Evolutionary conservation across 352 stramenopile species (phyloP).

Genomic region (Phytophthora megakarya): DNA sequence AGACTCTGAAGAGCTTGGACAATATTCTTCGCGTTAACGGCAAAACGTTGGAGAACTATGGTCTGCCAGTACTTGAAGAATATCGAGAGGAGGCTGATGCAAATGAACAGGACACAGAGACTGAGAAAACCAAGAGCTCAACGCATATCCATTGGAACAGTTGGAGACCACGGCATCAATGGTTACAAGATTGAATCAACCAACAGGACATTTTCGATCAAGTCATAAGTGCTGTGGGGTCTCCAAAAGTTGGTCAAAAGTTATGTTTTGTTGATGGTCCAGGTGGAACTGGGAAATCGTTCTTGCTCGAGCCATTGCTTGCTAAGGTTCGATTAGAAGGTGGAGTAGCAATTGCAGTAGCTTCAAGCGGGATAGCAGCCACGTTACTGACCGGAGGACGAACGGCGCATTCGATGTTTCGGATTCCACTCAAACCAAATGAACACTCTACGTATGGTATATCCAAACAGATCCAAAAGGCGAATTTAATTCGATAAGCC

Average conservation of each 20-base stretch:
- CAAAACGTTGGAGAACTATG: constrained; percentile 13
- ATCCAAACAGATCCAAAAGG: too few relatives aligned
- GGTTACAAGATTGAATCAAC: background rate
- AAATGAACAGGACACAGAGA: too few relatives aligned
- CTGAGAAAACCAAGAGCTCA: background rate
- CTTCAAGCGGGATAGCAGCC: too few relatives aligned
- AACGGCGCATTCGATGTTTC: too few relatives aligned
- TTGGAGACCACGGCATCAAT: background rate
- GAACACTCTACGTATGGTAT: too few relatives aligned
- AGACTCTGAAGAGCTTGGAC: too few relatives aligned
- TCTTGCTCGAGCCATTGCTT: constrained; percentile 28
- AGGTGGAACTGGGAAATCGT: constrained; percentile 42
- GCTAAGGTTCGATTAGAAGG: too few relatives aligned
- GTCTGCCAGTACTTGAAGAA: background rate
- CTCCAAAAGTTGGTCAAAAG: background rate
- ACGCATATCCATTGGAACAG: background rate
- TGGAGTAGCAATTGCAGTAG: too few relatives aligned
- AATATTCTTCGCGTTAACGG: too few relatives aligned
- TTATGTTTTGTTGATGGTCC: constrained; percentile 34
- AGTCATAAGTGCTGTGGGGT: background rate
- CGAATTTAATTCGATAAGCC: too few relatives aligned
- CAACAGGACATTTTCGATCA: background rate
- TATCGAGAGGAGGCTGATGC: background rate
- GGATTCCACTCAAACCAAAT: too few relatives aligned
- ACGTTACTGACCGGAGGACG: too few relatives aligned